Percentiles rank a stretch among this genome's conserved stretches.
Conservation (phyloP, 768 basidiomycete genomes). For the Thelephora aurantiotincta region DNA sequence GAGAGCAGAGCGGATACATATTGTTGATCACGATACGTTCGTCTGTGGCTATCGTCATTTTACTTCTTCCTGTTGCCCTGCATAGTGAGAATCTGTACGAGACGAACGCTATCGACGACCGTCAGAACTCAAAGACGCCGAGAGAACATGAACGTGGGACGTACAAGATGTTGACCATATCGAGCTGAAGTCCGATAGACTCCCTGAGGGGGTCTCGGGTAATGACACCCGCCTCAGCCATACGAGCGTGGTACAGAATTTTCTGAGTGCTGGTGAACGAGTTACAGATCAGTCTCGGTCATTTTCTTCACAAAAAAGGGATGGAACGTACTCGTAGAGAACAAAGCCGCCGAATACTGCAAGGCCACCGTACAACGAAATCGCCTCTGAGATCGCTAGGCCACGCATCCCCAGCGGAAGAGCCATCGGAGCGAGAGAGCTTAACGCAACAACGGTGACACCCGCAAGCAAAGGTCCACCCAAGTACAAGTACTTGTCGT, state of each 20-base stretch:
- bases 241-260: constrained; percentile 60
- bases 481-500: constrained; percentile 74
- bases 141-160: constrained; percentile 11
- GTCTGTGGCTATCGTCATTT: not conserved
- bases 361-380: constrained; percentile 78
- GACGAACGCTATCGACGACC: constrained; percentile 40
- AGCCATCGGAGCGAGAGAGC: constrained; percentile 79
- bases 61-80: constrained; percentile 42
- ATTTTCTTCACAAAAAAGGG: not conserved
- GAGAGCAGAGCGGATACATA: too few species aligned
- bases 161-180: constrained; percentile 85
- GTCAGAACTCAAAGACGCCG: not conserved
- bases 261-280: constrained; percentile 56
- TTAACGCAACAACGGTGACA: constrained; percentile 79
- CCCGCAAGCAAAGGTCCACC: constrained; percentile 84
- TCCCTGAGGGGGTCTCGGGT: constrained; percentile 66
- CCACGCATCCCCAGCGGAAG: constrained; percentile 73
- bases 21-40: not conserved
- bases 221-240: constrained; percentile 55
- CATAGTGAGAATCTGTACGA: constrained; percentile 70
- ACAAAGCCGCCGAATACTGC: constrained; percentile 82
- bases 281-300: constrained; percentile 1
- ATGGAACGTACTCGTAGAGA: constrained; percentile 57
- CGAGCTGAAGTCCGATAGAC: constrained; percentile 65
- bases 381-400: constrained; percentile 60